Evolutionary conservation across 1,284 basidiomycete genomes (phyloP).

Genomic region (Ganoderma sinense): DNA sequence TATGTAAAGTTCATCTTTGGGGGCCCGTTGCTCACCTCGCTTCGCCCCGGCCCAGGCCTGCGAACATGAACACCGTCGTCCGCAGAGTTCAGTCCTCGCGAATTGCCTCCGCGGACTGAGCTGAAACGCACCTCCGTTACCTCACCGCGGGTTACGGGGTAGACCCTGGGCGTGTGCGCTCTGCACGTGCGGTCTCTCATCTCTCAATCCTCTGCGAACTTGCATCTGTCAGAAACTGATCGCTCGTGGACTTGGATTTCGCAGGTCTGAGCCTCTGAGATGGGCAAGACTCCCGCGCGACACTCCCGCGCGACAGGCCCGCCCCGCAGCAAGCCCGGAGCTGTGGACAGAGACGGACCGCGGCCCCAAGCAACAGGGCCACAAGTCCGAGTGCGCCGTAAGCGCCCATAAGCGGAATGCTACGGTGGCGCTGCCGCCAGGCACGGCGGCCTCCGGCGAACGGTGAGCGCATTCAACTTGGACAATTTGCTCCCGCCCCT

Average conservation of each 20-base stretch:
- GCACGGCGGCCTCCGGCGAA: not conserved
- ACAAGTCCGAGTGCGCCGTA: not conserved
- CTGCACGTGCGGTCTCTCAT: not conserved
- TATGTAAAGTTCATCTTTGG: slow-evolving; percentile 25
- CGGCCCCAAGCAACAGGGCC: not conserved
- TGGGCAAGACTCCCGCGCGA: not conserved
- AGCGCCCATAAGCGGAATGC: not conserved
- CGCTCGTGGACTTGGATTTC: not conserved
- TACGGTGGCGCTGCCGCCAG: not conserved
- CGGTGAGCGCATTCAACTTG: not conserved
- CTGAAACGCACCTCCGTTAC: not conserved
- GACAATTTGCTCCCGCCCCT: not conserved
- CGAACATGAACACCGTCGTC: not conserved
- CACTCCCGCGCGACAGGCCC: not conserved
- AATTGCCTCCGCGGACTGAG: not conserved
- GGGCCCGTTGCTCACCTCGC: slow-evolving; percentile 11
- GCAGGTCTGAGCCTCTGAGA: not conserved
- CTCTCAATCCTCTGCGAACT: not conserved
- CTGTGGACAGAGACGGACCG: not conserved
- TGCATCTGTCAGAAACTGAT: not conserved
- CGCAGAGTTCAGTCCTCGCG: not conserved
- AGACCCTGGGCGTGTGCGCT: not conserved
- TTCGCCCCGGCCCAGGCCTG: slow-evolving; percentile 9
- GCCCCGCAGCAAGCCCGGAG: not conserved
- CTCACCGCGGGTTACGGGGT: slow-evolving; percentile 1